Base-by-base conservation (phyloP, 2,329 filamentous ascomycete species). In the Trichoderma sp. region DNA sequence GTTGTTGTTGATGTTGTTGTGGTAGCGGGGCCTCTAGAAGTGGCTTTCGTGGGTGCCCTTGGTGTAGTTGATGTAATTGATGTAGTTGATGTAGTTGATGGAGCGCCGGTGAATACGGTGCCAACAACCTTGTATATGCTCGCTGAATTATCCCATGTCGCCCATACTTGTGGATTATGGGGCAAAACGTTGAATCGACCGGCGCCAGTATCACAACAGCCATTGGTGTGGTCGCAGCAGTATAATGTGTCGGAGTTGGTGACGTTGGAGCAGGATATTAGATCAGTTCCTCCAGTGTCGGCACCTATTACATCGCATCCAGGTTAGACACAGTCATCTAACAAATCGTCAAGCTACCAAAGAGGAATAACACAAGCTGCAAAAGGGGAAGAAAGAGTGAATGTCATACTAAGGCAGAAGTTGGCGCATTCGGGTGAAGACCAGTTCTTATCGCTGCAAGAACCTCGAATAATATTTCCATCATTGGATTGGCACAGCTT, bases 221-320 rank as follows among this genome's bases (percentile, higher is more conserved):
- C 29, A 15, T 52, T 37, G 6, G 59, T 37, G 39, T 63, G 59
- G 6, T 63, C 59, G 32, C 59, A 63, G 17, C 45, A 63, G 27
- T 52, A 63, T 27, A 32, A 52, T n/a, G 45, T 63, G 17, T 52
- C 45, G 15, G 42, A 37, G 32, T 63, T 50, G n/a, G 59, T 63
- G 15, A 52, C 59, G 27, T 63, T 52, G 5, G 42, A 63, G 32
- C 59, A 63, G 13, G 59, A 52, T 63, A 63, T 63, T 13, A 63
- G 45, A 37, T 63, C 59, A 19, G 59, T 52, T 35, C 59, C 59
- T 52, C 59, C 59, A 27, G 29, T 37, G 45, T 34, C 34, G 19
- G 59, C 45, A 25, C 19, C 59, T 63, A 52, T 19, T 13, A 4
- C 3, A 35, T 22, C 5, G n/a, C 37, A 15, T 52, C 13, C 32